Evolutionary conservation across 2,329 filamentous ascomycete species (phyloP), one percentile per base, ranked within the genome.

Genomic region (Curvularia hawaiiensis): DNA sequence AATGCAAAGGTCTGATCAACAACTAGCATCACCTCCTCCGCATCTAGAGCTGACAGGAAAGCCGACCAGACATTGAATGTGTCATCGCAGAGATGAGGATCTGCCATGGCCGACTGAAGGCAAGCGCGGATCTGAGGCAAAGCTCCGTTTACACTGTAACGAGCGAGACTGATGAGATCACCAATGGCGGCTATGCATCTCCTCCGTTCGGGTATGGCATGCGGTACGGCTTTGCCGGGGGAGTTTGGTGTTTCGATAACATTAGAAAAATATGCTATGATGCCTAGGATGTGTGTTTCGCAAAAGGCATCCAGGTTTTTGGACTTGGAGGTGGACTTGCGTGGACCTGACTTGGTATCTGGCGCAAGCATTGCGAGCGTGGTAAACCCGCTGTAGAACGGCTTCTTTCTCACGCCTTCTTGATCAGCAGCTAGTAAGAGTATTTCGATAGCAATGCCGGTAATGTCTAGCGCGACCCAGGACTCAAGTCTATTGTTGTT

Each of bases 101-200:
- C 85, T 16, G 89, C 84, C 58, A 98, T 84, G 0, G 92, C 92
- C 22, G 92, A 92, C 61, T 96, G 87, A 12, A 99, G 81, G 71
- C 91, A 97, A n/a, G 94, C 92, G 64, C 92, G 92, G 54, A 98
- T 94, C 88, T 97, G 94, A 22, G 95, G 94, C 40, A 97, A 82
- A 49, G 91, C 95, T 66, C 89, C 87, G 59, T 87, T 88, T 31
- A 93, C 86, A 69, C 90, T 88, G 2, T 83, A 82, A 67, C 87
- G 89, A 44, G 91, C 90, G 48, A 96, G 81, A 52, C 82, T 86
- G 49, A 97, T 89, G 85, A 99, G 90, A 72, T 96, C 91, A 65
- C 92, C 90, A 71, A 99, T 89, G 5, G 91, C 93, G 62, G 86
- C 85, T 9, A 99, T 86, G 66, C 89, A 92, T 57, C 90, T 85